Base-by-base conservation (phyloP, 176 grass and related monocot genomes). In the Dendrocalamus sinicus region DNA sequence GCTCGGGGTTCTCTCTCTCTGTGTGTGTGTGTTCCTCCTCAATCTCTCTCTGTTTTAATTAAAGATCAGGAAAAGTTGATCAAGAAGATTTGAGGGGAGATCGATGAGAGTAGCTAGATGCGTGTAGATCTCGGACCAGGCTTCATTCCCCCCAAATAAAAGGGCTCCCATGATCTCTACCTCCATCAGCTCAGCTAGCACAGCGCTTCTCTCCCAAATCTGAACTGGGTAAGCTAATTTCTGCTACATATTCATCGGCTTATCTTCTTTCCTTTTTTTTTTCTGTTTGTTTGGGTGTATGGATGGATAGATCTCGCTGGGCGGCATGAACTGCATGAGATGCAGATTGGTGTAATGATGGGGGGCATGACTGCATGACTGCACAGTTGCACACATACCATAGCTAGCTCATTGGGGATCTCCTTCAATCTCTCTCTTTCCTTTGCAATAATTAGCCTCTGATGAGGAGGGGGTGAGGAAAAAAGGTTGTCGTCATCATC, bases 121-220 rank as follows among this genome's bases (percentile, higher is more conserved):
- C 47, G 30, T 80, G 65, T 80, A 73, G 92, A 94, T 91, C 92
- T 94, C 92, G 92, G 92, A 94, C 92, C 92, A 94, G 92, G 92
- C 92, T 91, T 94, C 92, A 94, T 94, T 94, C 92, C 92, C 92
- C 92, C 81, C 92, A 94, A 91, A 91, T 45, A 20, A 44, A 91
- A 87, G 61, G 85, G 89, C 85, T 84, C 85, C 76, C 85, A 28
- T 59, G 79, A 72, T 64, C 43, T 77, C 69, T 51, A 22, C 80
- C 44, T 23, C 59, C 55, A 7, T 65, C 70, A n/a, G 52, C 46
- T 28, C 69, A 54, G 76, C 23, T 85, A 46, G 1, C 39, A 55
- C 19, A 4, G 35, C 30, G 39, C 44, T 37, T 44, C 15, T 55
- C 46, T 37, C 53, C 77, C 80, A 26, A 64, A 84, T 88, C 81